A percentile compares a stretch with the other conserved stretches of the same genome.
Evolutionary conservation across 495 filamentous ascomycete genomes (phyloP).

Genomic region (Annulohypoxylon bovei): DNA sequence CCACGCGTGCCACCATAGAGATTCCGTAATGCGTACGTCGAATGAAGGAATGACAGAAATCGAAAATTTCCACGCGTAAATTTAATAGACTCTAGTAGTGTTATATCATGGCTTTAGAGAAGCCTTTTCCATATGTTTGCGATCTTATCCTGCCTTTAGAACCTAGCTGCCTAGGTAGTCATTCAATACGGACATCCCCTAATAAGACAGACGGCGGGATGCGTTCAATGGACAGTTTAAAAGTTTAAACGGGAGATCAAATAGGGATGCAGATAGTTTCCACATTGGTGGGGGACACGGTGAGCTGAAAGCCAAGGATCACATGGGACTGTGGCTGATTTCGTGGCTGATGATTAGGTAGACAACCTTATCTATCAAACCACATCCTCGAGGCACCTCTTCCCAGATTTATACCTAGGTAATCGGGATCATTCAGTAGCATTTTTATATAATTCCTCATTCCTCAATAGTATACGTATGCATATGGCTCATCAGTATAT

Average conservation of each 20-base stretch:
- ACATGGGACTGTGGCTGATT: conserved; percentile 10
- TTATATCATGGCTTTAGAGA: conserved; percentile 26
- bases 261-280: conserved; percentile 11
- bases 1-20: conserved; percentile 16
- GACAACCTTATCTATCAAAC: no score
- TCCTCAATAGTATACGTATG: no score
- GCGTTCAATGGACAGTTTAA: conserved; percentile 1
- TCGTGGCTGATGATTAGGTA: not conserved
- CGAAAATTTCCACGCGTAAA: conserved; percentile 19
- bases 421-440: no score
- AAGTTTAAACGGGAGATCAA: conserved; percentile 15
- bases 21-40: conserved; percentile 7
- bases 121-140: conserved; percentile 1
- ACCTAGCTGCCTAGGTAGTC: no score
- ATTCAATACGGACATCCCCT: conserved; percentile 36
- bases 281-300: conserved; percentile 17
- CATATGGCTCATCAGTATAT: no score
- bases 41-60: conserved; percentile 30
- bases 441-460: no score
- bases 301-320: conserved; percentile 3
- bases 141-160: conserved; percentile 16
- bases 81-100: conserved; percentile 19
- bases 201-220: not conserved
- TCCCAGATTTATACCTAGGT: no score
- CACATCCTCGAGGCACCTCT: no score